Conservation (phyloP, 2,329 filamentous ascomycete species). For the Lecanoromycetidae sp. region DNA sequence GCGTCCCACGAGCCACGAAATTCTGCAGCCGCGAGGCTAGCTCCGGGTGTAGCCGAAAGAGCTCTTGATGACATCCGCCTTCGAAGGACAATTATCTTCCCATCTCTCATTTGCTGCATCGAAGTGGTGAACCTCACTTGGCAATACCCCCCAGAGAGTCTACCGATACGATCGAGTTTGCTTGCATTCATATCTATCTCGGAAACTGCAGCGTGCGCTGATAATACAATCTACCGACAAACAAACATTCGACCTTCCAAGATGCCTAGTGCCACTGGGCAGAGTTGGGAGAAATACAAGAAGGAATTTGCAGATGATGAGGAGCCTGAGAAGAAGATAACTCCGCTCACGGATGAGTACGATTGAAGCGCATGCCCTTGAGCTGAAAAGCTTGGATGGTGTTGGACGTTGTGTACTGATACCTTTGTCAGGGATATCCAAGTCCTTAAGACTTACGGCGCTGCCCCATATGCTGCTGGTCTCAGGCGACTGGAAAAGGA, state of each 20-base stretch:
- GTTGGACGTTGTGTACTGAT: background rate
- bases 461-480: constrained; percentile 83
- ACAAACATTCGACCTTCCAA: constrained; percentile 3
- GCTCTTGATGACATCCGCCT: background rate
- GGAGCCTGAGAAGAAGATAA: constrained; percentile 98
- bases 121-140: too few species aligned
- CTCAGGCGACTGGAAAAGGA: constrained; percentile 97
- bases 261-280: constrained; percentile 87
- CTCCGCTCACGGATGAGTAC: constrained; percentile 89
- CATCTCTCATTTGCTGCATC: too few species aligned
- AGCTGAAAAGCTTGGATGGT: background rate
- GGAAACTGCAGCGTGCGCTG: background rate
- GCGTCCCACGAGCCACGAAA: constrained; percentile 6
- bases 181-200: background rate
- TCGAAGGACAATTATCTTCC: background rate
- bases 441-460: constrained; percentile 97
- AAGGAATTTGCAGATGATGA: constrained; percentile 97
- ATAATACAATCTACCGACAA: background rate
- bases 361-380: constrained; percentile 26
- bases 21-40: constrained; percentile 11
- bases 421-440: constrained; percentile 99
- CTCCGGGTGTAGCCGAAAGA: constrained; percentile 2
- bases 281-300: constrained; percentile 97
- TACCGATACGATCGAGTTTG: background rate
- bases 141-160: too few species aligned